phyloP scores from a whole-genome alignment of 2,329 filamentous ascomycete species.

The Sporothrix pseudoabietina region DNA sequence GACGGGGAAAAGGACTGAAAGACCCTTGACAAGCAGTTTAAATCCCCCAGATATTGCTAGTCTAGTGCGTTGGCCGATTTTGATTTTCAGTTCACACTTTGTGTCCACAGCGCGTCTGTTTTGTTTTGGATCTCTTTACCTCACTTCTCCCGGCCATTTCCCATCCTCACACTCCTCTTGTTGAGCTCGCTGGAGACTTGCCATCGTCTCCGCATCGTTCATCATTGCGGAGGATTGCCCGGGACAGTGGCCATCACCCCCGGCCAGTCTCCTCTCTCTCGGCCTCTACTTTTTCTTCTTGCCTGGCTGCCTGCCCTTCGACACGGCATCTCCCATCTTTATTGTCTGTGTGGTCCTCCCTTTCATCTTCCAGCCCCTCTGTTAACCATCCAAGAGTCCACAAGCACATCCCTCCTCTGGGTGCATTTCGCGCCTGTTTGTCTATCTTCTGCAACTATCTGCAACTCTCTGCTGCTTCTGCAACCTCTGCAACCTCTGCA shows the following conservation, averaged over 20 bases:
- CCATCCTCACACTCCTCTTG: neutral
- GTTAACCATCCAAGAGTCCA: neutral
- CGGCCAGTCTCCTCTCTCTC: neutral
- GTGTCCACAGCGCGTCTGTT: neutral
- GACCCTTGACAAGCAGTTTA: neutral
- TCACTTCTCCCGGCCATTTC: too few species aligned
- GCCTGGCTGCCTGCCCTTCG: neutral
- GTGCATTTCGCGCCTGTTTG: conserved; percentile 19
- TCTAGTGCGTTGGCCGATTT: neutral
- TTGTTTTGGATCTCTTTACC: neutral
- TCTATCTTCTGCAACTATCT: neutral
- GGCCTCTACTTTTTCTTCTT: neutral
- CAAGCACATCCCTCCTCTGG: neutral
- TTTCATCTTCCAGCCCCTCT: conserved; percentile 15
- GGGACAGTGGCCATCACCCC: neutral
- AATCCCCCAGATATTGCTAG: conserved; percentile 15
- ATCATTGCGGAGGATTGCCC: neutral
- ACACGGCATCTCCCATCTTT: neutral
- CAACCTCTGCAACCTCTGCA: neutral
- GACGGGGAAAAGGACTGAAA: neutral
- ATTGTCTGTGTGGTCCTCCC: conserved; percentile 15
- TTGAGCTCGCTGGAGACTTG: neutral
- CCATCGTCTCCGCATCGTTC: neutral
- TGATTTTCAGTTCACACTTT: too few species aligned
- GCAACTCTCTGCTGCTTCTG: neutral